Conservation (phyloP, 192 early-diverging fungal genomes). For the Coemansia sp. region DNA sequence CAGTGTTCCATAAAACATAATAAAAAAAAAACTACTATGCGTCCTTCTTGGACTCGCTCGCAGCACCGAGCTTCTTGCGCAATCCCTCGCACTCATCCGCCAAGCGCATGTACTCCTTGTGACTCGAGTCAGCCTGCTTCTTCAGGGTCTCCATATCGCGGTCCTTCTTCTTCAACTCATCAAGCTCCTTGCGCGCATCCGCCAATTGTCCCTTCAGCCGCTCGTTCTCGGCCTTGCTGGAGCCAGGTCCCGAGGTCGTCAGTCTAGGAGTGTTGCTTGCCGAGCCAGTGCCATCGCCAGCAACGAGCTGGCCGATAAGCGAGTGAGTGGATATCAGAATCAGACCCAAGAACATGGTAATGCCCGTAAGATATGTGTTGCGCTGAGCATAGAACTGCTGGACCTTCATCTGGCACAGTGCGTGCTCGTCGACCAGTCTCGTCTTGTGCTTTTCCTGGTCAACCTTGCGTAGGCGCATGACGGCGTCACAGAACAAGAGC, state of each 20-base stretch:
- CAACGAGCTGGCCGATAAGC: constrained; percentile 46
- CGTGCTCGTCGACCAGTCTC: constrained; percentile 48
- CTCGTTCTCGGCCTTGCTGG: constrained; percentile 33
- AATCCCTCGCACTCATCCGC: constrained; percentile 47
- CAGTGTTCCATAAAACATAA: not conserved
- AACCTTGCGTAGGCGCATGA: constrained; percentile 47
- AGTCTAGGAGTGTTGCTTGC: constrained; percentile 15
- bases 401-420: constrained; percentile 53
- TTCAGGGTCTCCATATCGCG: constrained; percentile 53
- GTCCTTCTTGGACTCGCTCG: constrained; percentile 52
- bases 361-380: constrained; percentile 59
- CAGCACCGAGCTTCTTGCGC: constrained; percentile 35
- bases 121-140: constrained; percentile 55
- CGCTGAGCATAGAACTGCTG: constrained; percentile 60
- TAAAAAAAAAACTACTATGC: constrained; percentile 11
- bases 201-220: constrained; percentile 42
- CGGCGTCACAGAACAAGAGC: constrained; percentile 51
- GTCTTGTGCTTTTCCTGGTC: constrained; percentile 26
- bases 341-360: constrained; percentile 59
- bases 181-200: constrained; percentile 47
- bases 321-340: constrained; percentile 54
- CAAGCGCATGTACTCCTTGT: constrained; percentile 57
- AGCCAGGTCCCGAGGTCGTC: constrained; percentile 26
- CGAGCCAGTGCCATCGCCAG: constrained; percentile 15
- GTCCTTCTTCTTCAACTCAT: constrained; percentile 48